A percentile compares a stretch with the other conserved stretches of the same genome.
Evolutionary conservation across 805 yeast genomes (phyloP).

Genomic region (Candida manassasensis): DNA sequence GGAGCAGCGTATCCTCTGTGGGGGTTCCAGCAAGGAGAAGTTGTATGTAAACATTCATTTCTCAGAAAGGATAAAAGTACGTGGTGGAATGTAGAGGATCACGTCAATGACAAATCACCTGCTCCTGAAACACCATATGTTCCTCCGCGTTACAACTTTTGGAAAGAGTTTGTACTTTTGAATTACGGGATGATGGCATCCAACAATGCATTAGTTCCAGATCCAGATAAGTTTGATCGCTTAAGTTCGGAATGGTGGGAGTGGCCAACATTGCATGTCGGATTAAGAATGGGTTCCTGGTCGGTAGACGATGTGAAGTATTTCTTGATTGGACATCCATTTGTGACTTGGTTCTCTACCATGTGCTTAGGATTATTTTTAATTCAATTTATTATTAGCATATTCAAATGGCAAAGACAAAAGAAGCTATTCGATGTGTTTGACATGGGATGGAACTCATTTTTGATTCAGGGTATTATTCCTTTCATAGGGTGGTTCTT

Average conservation of each 20-base stretch:
- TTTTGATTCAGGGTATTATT: constrained; percentile 27
- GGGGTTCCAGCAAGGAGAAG: constrained; percentile 85
- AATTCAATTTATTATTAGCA: constrained; percentile 14
- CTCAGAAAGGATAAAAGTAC: constrained; percentile 55
- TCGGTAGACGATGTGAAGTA: constrained; percentile 53
- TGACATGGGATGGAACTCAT: constrained; percentile 22
- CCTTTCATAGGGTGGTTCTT: constrained; percentile 39
- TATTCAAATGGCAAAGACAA: constrained; percentile 33
- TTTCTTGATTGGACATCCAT: constrained; percentile 71
- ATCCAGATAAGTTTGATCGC: constrained; percentile 66
- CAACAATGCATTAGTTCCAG: constrained; percentile 77
- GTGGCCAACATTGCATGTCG: constrained; percentile 79
- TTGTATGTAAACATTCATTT: constrained; percentile 57
- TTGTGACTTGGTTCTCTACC: constrained; percentile 59
- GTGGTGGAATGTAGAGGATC: constrained; percentile 81
- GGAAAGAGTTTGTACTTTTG: constrained; percentile 69
- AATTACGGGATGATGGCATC: constrained; percentile 88
- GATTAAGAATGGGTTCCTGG: constrained; percentile 78
- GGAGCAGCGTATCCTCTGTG: constrained; percentile 68
- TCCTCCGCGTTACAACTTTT: constrained; percentile 45
- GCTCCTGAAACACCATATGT: constrained; percentile 27
- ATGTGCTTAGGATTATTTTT: constrained; percentile 18
- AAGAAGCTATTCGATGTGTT: constrained; percentile 15
- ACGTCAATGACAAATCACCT: constrained; percentile 46
- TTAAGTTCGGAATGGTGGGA: constrained; percentile 77